Evolutionary conservation across 768 basidiomycete genomes (phyloP).

Genomic region (Cystofilobasidium bisporidii): DNA sequence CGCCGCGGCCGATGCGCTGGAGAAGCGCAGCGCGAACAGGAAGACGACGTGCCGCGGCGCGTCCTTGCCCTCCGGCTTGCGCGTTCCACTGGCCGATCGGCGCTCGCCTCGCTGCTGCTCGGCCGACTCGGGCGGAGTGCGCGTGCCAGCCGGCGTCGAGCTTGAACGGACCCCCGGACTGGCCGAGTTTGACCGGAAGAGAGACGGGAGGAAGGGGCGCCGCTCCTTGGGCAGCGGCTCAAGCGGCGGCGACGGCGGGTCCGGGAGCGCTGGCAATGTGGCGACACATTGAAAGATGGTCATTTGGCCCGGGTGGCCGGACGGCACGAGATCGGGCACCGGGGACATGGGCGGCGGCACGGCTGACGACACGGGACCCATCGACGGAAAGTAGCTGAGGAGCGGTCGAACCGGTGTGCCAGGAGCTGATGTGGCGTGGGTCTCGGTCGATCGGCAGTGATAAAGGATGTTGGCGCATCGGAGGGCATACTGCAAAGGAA

Average conservation of each 20-base stretch:
- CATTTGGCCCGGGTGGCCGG: not conserved
- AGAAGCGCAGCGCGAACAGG: conserved; percentile 24
- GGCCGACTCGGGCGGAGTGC: not conserved
- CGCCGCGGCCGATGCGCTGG: not conserved
- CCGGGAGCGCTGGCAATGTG: conserved; percentile 11
- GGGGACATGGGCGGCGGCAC: not conserved
- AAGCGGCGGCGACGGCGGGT: not conserved
- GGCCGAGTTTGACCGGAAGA: conserved; percentile 20
- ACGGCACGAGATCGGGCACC: not conserved
- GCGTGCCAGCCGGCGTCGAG: not conserved
- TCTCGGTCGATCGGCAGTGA: conserved; percentile 28
- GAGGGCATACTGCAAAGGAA: conserved; percentile 31
- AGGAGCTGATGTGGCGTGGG: not conserved
- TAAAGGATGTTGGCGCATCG: conserved; percentile 37
- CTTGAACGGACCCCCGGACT: conserved; percentile 4
- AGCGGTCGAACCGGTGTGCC: not conserved
- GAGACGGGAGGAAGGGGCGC: conserved; percentile 21
- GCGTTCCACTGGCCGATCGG: conserved; percentile 3
- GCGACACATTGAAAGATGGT: conserved; percentile 27
- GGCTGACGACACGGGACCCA: not conserved
- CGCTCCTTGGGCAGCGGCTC: not conserved
- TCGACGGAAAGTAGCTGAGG: not conserved
- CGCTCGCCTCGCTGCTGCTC: not conserved
- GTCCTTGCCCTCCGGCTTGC: conserved; percentile 5
- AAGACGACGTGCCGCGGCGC: conserved; percentile 15